A percentile compares a stretch with the other conserved stretches of the same genome.
Conservation (phyloP, 805 yeast genomes). For the Candida piceae region DNA sequence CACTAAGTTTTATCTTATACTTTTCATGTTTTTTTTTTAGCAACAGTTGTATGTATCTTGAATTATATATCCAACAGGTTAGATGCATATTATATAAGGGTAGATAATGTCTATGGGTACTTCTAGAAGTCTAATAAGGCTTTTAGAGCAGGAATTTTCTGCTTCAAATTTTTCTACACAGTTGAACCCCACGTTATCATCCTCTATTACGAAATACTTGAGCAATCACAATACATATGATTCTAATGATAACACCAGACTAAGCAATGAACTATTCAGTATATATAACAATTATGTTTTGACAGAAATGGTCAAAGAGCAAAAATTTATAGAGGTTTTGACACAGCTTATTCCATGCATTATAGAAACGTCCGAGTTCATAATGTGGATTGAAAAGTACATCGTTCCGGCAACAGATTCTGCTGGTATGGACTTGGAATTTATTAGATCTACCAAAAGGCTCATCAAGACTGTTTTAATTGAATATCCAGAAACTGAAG, state of each 20-base stretch:
- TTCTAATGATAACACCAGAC: slow-evolving; percentile 26
- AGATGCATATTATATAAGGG: too few relatives aligned
- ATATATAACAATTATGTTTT: slow-evolving; percentile 31
- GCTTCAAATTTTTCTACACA: background rate
- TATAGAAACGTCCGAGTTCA: slow-evolving; percentile 28
- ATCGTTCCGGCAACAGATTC: slow-evolving; percentile 51
- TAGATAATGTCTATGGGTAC: slow-evolving; percentile 14
- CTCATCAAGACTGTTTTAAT: slow-evolving; percentile 8
- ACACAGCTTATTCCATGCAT: slow-evolving; percentile 30
- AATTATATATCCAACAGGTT: too few relatives aligned
- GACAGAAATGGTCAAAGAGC: slow-evolving; percentile 30
- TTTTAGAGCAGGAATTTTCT: slow-evolving; percentile 11
- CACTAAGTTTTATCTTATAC: too few relatives aligned
- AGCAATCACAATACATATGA: slow-evolving; percentile 33
- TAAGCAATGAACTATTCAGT: slow-evolving; percentile 34
- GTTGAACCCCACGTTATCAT: slow-evolving; percentile 1
- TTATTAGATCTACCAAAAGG: slow-evolving; percentile 12
- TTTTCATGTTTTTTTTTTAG: too few relatives aligned
- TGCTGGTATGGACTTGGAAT: slow-evolving; percentile 43
- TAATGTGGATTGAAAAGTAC: slow-evolving; percentile 46
- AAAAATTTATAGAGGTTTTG: slow-evolving; percentile 36
- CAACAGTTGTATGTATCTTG: too few relatives aligned
- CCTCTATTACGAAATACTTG: slow-evolving; percentile 7
- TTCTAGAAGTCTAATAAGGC: slow-evolving; percentile 6
- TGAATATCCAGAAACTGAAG: slow-evolving; percentile 3